Evolutionary conservation across 2,329 filamentous ascomycete genomes (phyloP), one percentile per base, ranked within the genome.

Genomic region (Tolypocladium cylindrosporum): DNA sequence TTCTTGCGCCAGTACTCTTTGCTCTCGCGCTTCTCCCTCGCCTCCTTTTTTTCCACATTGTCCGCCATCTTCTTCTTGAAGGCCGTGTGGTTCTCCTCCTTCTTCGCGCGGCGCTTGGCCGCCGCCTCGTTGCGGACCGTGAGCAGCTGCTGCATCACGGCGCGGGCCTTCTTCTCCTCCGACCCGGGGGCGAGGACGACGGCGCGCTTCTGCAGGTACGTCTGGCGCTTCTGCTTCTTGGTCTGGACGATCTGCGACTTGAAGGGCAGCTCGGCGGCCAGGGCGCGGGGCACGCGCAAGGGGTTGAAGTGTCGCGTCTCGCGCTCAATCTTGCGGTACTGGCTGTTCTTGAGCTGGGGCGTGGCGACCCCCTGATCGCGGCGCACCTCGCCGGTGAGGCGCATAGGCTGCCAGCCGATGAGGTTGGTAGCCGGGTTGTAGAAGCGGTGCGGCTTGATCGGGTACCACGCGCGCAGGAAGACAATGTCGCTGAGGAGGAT

Each of bases 351-450:
- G 65, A 87, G 81, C 67, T 87, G 80, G 0, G 94, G 94, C 1
- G 91, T 93, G 8, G 87, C 75, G 52, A 97, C 77, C 61, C 81
- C 82, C 71, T 91, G 76, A 56, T 86, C 89, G 51, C 86, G 86
- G 48, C 94, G 90, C 63, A 99, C 89, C 75, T 96, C 85, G 59
- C 94, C 94, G 0, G 94, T 97, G 43, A 97, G 79, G 31, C 94
- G 89, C 94, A 99, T 99, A 57, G 87, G 86, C 68, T 88, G 84
- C 94, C 94, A 97, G 61, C 89, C 90, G 60, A 97, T 81, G 43
- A 97, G 83, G 74, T 99, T 96, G 59, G 91, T 94, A 57, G 95
- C 92, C 1, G 91, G 90, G 74, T 97, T 97, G 79, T 97, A 97
- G 82, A 96, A 99, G 59, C 92, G 87, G 73, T 91, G 91, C 1